Percentiles rank a stretch among this genome's conserved stretches.
These are phyloP conservation scores for Annulohypoxylon bovei DNA, from an alignment of 495 filamentous ascomycete species.

Conservation along the genomic window DNA sequence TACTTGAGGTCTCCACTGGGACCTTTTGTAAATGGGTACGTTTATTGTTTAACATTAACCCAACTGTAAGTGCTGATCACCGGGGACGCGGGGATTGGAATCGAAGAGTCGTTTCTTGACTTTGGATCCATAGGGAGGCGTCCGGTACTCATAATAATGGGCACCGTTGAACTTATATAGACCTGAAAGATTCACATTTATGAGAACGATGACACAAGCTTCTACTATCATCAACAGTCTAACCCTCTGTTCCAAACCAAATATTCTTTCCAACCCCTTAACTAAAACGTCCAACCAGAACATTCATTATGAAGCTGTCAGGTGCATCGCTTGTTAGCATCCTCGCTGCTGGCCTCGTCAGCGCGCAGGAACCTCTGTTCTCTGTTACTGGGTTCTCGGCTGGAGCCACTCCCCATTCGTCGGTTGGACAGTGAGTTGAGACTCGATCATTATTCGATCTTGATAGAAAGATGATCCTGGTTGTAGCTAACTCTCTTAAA, in stretches of 20 bases:
- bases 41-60: not conserved
- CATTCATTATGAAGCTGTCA: slow-evolving; percentile 32
- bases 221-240: not conserved
- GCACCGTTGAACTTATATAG: slow-evolving; percentile 17
- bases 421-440: slow-evolving; percentile 29
- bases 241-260: not conserved
- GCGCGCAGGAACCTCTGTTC: slow-evolving; percentile 18
- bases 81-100: not conserved
- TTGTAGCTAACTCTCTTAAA: slow-evolving; percentile 15
- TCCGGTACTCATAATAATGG: slow-evolving; percentile 1
- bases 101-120: slow-evolving; percentile 5
- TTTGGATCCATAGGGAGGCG: not conserved
- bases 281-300: not conserved
- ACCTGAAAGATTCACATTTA: slow-evolving; percentile 6
- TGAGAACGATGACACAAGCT: not conserved
- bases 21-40: not conserved
- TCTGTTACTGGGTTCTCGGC: slow-evolving; percentile 27
- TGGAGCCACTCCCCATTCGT: slow-evolving; percentile 36
- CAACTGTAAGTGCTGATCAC: slow-evolving; percentile 20
- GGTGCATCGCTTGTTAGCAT: slow-evolving; percentile 19
- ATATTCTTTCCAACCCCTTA: not conserved
- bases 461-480: not conserved
- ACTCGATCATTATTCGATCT: not conserved
- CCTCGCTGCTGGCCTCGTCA: slow-evolving; percentile 22
- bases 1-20: slow-evolving; percentile 19